Conservation (phyloP, 257 asterid species). For the Solanum pinnatisectum region DNA sequence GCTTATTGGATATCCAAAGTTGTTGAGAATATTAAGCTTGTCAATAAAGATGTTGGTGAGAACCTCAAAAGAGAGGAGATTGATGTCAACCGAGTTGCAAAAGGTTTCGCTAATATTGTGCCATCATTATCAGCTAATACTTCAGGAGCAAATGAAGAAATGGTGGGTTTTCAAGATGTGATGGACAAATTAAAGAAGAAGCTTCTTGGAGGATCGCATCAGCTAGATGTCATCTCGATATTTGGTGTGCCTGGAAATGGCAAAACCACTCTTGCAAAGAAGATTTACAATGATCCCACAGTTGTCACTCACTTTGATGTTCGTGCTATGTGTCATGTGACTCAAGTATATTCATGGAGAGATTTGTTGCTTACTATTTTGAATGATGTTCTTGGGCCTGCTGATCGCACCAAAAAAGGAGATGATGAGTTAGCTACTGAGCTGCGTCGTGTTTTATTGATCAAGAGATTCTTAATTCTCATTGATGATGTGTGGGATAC, state of each 20-base stretch:
- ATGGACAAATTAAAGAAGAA: neutral
- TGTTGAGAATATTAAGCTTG: neutral
- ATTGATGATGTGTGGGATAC: neutral
- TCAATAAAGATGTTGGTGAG: neutral
- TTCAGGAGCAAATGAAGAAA: neutral
- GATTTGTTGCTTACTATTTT: too few species aligned
- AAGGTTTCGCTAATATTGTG: neutral
- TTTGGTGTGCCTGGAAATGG: neutral
- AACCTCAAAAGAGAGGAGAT: neutral
- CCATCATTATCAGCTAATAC: neutral
- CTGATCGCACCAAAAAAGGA: too few species aligned
- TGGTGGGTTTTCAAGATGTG: neutral
- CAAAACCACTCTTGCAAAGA: neutral
- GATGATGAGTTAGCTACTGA: too few species aligned
- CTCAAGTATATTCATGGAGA: too few species aligned
- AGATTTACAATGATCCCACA: neutral
- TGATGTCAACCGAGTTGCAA: neutral
- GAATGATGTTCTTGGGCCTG: too few species aligned
- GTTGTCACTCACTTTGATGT: too few species aligned
- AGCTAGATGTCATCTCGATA: neutral
- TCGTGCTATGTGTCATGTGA: too few species aligned
- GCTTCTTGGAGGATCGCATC: neutral
- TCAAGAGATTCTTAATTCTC: too few species aligned
- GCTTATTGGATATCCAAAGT: neutral
- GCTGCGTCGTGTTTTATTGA: too few species aligned